These are phyloP conservation scores for Fusarium chuoi DNA, from an alignment of 2,329 filamentous ascomycete genomes.

Conservation along the genomic window DNA sequence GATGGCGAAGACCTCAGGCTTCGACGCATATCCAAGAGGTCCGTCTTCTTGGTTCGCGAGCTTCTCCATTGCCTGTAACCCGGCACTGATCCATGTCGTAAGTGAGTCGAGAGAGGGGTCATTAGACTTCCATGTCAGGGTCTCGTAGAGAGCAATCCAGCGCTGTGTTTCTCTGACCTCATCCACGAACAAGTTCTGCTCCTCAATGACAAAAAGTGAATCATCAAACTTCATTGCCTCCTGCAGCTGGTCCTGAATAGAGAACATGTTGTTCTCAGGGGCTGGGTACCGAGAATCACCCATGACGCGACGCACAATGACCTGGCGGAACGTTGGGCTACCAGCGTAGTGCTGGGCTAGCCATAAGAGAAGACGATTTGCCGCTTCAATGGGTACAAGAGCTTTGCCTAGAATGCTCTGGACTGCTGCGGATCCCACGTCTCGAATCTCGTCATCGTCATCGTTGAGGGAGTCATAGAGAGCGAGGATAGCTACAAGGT, in stretches of 20 bases:
- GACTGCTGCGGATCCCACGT: slow-evolving; percentile 66
- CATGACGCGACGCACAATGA: slow-evolving; percentile 57
- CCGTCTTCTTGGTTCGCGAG: slow-evolving; percentile 63
- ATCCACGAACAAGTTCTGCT: slow-evolving; percentile 94
- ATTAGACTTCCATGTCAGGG: slow-evolving; percentile 34
- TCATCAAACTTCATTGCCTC: slow-evolving; percentile 66
- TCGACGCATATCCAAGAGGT: slow-evolving; percentile 77
- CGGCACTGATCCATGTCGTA: slow-evolving; percentile 61
- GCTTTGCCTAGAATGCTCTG: slow-evolving; percentile 56
- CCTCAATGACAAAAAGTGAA: slow-evolving; percentile 85
- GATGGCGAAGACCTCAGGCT: slow-evolving; percentile 73
- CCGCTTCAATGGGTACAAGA: slow-evolving; percentile 61
- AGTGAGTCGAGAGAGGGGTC: slow-evolving; percentile 45
- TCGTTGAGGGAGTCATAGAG: slow-evolving; percentile 85
- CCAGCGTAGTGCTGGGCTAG: slow-evolving; percentile 52
- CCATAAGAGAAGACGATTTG: slow-evolving; percentile 57
- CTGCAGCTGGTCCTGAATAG: slow-evolving; percentile 54
- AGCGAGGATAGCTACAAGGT: slow-evolving; percentile 69
- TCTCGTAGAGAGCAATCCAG: slow-evolving; percentile 69
- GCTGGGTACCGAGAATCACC: slow-evolving; percentile 32
- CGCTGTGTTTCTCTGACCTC: slow-evolving; percentile 76
- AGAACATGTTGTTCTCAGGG: slow-evolving; percentile 12
- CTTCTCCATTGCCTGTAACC: slow-evolving; percentile 56
- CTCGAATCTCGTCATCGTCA: slow-evolving; percentile 89
- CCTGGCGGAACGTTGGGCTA: slow-evolving; percentile 50